Conservation (phyloP, 1,139 yeast species). For the Yarrowia galli region DNA sequence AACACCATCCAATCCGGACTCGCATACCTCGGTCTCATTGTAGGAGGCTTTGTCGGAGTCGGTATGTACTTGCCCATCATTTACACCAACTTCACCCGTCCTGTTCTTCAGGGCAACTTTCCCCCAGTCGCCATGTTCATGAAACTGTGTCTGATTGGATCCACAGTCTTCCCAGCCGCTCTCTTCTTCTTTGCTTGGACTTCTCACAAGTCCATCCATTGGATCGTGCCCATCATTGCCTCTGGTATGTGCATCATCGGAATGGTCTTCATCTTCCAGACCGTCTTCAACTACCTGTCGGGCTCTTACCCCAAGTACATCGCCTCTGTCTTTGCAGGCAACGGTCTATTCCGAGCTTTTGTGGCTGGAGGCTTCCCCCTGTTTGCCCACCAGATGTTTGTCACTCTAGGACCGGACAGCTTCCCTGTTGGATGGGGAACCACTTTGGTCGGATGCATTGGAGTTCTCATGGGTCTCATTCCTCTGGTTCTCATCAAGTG, state of each 20-base stretch:
- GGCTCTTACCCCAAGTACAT: constrained; percentile 75
- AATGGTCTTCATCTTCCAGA: constrained; percentile 73
- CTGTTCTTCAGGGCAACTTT: constrained; percentile 47
- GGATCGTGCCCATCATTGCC: constrained; percentile 81
- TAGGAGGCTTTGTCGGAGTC: constrained; percentile 53
- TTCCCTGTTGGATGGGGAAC: constrained; percentile 69
- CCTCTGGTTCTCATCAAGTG: constrained; percentile 44
- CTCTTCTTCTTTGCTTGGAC: constrained; percentile 63
- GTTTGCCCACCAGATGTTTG: constrained; percentile 62
- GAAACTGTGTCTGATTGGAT: constrained; percentile 55
- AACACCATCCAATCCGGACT: constrained; percentile 58
- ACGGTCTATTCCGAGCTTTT: constrained; percentile 60
- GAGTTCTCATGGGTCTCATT: constrained; percentile 56
- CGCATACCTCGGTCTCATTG: constrained; percentile 55
- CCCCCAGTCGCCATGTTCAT: constrained; percentile 47
- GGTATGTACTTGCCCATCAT: constrained; percentile 38
- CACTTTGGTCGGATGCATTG: constrained; percentile 57
- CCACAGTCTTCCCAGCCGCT: constrained; percentile 61
- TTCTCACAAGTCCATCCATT: constrained; percentile 65
- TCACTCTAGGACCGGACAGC: constrained; percentile 54
- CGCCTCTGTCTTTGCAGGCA: constrained; percentile 68
- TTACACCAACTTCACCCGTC: constrained; percentile 39
- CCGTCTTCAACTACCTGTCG: constrained; percentile 73
- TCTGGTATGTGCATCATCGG: constrained; percentile 82
- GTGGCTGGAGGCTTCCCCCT: constrained; percentile 70